Percentiles rank a stretch among this genome's conserved stretches.
phyloP scores from a whole-genome alignment of 306 rosid genomes.

The Astragalus membranaceus region DNA sequence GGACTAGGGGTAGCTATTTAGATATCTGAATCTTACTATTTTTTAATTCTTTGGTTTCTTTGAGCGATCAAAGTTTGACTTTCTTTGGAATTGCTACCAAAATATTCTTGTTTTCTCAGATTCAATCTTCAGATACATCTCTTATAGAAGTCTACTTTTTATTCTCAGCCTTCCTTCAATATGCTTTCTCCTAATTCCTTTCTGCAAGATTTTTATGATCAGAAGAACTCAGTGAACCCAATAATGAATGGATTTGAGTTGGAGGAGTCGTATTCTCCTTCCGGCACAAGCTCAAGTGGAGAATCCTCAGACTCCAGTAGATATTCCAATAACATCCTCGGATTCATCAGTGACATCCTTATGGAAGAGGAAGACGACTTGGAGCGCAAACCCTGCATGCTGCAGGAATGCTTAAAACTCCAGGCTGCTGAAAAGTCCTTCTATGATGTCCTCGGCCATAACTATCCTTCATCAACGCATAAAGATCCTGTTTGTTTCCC shows the following conservation, averaged over 20 bases:
- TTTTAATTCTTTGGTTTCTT: neutral
- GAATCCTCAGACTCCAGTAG: constrained; percentile 31
- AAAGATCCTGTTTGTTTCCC: no score
- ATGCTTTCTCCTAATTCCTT: constrained; percentile 33
- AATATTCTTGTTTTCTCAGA: no score
- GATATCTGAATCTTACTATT: constrained; percentile 12
- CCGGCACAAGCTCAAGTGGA: constrained; percentile 28
- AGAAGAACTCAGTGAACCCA: constrained; percentile 2
- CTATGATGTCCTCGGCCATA: constrained; percentile 52
- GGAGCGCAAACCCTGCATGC: constrained; percentile 64
- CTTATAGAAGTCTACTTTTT: neutral
- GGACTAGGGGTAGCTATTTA: neutral
- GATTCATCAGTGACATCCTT: constrained; percentile 65
- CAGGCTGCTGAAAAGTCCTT: constrained; percentile 83
- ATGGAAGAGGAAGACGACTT: constrained; percentile 74
- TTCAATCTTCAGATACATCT: neutral
- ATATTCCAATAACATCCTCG: constrained; percentile 41
- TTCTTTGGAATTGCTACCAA: neutral
- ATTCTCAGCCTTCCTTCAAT: neutral
- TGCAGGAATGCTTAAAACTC: constrained; percentile 68
- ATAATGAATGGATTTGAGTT: constrained; percentile 17
- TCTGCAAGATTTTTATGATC: constrained; percentile 24
- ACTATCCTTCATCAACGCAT: constrained; percentile 22
- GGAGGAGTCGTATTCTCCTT: constrained; percentile 22
- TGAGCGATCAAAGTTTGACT: neutral